Base-by-base conservation (phyloP, 345 rosid genomes). In the Eutrema japonicum region DNA sequence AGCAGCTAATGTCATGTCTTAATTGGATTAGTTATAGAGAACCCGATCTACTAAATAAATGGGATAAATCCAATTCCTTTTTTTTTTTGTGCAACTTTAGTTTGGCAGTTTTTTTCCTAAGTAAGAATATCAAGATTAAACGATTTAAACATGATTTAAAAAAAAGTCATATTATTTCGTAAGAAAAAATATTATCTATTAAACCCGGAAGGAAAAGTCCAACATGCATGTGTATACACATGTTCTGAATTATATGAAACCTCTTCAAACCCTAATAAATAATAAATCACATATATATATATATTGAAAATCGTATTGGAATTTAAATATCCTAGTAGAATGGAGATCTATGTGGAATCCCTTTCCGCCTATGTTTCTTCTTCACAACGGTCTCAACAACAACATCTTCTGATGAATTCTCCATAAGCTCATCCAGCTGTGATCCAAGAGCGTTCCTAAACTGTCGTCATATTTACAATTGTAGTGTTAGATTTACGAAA, bases 261-360 rank as follows among this genome's bases (percentile, higher is more conserved):
- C 32, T 26, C 10, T 14, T 27, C 36, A 38, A 71, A 8, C 53
- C 59, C 65, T 10, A 29, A 10, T 14, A 50, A 60, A 50, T 38
- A 43, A 33, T n/a, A 48, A 4, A 38, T 22, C 2, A 22, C 26
- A 22, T 22, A 22, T 22, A 16, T 16, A 16, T 16, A 16, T 16
- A 22, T 22, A 22, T 22, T 14, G 8, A 8, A 72, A 51, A 18
- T 33, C 12, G 60, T 14, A 14, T n/a, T 5, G 13, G 58, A 56
- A 49, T 37, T 13, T 2, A 66, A 57, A 59, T 22, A 22, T 13
- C 63, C 68, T 75, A 73, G 5, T 13, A 12, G 26, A 60, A 53
- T 52, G 70, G 79, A 62, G 74, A 22, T 64, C 75, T 64, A 47
- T 4, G 1, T 18, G 76, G 80, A 64, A 1, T 48, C 55, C 76